phyloP scores from a whole-genome alignment of 2,329 filamentous ascomycete genomes.

The Arthrobotrys pseudoclavata region DNA sequence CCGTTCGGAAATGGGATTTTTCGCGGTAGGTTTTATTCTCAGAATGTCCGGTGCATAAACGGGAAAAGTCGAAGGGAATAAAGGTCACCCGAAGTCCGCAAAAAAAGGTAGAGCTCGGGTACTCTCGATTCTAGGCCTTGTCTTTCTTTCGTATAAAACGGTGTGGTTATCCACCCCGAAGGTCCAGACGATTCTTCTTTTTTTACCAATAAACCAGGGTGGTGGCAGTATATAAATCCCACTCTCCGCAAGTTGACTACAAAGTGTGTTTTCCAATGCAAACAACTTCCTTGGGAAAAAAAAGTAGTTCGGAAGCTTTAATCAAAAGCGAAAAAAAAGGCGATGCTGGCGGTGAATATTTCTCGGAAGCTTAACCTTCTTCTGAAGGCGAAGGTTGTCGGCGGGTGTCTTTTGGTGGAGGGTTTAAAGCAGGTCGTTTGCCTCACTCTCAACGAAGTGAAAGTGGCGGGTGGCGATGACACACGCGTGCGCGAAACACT shows the following conservation, averaged over 20 bases:
- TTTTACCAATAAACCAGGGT: too few relatives aligned
- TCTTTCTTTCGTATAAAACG: background rate
- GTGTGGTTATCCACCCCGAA: background rate
- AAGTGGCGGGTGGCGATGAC: background rate
- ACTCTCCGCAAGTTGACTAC: background rate
- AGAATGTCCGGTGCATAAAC: background rate
- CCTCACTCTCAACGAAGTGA: too few relatives aligned
- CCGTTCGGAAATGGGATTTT: background rate
- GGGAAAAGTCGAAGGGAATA: constrained; percentile 7
- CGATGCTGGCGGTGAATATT: constrained; percentile 44
- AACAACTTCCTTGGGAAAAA: background rate
- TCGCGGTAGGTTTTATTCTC: background rate
- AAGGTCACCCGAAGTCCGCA: background rate
- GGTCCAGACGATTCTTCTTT: background rate
- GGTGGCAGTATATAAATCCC: background rate
- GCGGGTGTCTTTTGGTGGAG: background rate
- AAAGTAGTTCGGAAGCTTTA: background rate
- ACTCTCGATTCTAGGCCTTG: background rate
- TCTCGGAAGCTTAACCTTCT: constrained; percentile 50
- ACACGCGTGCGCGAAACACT: background rate
- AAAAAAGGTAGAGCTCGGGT: background rate
- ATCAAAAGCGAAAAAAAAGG: background rate
- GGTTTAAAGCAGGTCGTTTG: too few relatives aligned
- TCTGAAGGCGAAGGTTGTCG: background rate
- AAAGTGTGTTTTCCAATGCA: background rate